Percentiles rank a stretch among this genome's conserved stretches.
These are phyloP conservation scores for Dalbergia cultrata DNA, from an alignment of 306 rosid species.

Conservation along the genomic window DNA sequence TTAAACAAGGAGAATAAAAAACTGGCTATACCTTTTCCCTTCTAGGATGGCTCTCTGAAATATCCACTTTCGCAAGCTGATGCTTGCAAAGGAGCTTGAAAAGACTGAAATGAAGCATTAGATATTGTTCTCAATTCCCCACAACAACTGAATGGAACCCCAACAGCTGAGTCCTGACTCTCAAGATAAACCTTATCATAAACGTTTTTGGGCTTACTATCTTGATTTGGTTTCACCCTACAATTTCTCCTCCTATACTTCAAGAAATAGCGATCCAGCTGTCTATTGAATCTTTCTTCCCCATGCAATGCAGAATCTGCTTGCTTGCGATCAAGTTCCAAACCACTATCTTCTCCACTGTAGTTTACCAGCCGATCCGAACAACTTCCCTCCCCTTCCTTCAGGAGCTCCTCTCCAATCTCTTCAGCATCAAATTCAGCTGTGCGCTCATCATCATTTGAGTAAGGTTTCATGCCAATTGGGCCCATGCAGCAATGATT, in stretches of 20 bases:
- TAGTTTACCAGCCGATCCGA: slow-evolving; percentile 52
- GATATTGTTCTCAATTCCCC: slow-evolving; percentile 36
- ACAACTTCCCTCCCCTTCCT: slow-evolving; percentile 67
- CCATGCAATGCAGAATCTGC: slow-evolving; percentile 28
- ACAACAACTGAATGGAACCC: slow-evolving; percentile 34
- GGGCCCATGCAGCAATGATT: slow-evolving; percentile 37
- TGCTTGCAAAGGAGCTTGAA: slow-evolving; percentile 38
- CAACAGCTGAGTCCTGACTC: slow-evolving; percentile 35
- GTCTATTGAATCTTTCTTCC: slow-evolving; percentile 46
- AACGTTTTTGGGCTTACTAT: slow-evolving; percentile 19
- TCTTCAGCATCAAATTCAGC: slow-evolving; percentile 49
- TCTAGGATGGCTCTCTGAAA: slow-evolving; percentile 32
- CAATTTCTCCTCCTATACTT: slow-evolving; percentile 63
- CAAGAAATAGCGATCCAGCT: slow-evolving; percentile 53
- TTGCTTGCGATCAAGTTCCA: slow-evolving; percentile 57
- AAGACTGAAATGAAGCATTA: slow-evolving; percentile 38
- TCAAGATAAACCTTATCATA: slow-evolving; percentile 15
- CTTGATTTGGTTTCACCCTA: slow-evolving; percentile 34
- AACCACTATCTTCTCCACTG: slow-evolving; percentile 46
- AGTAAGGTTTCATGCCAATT: slow-evolving; percentile 41
- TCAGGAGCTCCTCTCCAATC: slow-evolving; percentile 46
- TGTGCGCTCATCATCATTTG: slow-evolving; percentile 32
- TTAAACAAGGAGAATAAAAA: slow-evolving; percentile 11
- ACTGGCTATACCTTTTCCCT: slow-evolving; percentile 38
- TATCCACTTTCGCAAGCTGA: slow-evolving; percentile 42